Base-by-base conservation (phyloP, 2,329 filamentous ascomycete species). In the Geosmithia morbida region DNA sequence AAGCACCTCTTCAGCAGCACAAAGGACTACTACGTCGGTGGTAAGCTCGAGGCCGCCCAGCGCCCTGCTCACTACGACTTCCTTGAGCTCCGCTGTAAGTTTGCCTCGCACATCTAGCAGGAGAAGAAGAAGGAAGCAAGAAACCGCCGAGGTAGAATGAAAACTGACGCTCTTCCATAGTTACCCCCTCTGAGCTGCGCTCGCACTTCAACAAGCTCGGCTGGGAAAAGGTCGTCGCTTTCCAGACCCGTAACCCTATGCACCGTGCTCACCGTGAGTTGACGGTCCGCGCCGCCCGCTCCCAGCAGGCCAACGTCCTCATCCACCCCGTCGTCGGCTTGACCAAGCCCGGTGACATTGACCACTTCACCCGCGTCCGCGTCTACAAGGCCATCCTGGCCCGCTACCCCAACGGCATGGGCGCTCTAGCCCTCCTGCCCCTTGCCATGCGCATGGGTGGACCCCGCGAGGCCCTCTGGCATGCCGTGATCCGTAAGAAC, bases 401-500 rank as follows among this genome's bases (percentile, higher is more conserved):
- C 56, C 81, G 92, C 62, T 98, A 98, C 72, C 92, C 92, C 67
- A 98, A 97, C 68, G 92, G 92, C 61, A 98, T 98, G 92, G 92
- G 92, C 50, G 88, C 94, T 40, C 80, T 98, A 54, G 90, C 88
- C 67, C 86, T 98, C 41, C 78, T 98, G 48, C 89, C 89, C 50
- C 77, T 98, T 54, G 92, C 92, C 59, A 98, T 98, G 92, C 85
- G 92, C 64, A 98, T 98, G 92, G 92, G 88, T 62, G 92, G 92
- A 59, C 92, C 92, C 53, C 87, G 92, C 56, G 92, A 98, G 74
- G 92, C 92, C 56, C 88, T 98, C 71, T 98, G 92, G 92, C 92
- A 98, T 75, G 92, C 92, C 61, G 95, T 98, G 61, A 98, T 98
- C 75, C 88, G 92, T 64, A 98, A 97, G 83, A 98, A 98, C 71